Conservation (phyloP, 2,329 filamentous ascomycete genomes). For the Cucurbitaria berberidis region DNA sequence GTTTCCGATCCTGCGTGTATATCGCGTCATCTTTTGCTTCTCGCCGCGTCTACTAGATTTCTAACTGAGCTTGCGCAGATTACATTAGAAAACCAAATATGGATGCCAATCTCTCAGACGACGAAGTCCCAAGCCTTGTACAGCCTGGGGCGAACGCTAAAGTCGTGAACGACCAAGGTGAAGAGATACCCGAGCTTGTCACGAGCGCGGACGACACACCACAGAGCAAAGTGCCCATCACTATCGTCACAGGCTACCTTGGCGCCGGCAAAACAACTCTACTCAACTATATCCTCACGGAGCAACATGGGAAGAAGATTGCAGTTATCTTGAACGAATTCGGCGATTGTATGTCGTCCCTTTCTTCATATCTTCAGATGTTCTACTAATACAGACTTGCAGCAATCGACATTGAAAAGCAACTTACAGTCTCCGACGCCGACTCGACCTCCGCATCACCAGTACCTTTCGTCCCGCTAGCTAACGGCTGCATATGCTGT, state of each 20-base stretch:
- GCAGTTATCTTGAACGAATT: constrained; percentile 91
- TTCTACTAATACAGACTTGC: constrained; percentile 5
- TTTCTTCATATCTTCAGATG: background rate
- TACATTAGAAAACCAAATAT: constrained; percentile 11
- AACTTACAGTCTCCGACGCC: constrained; percentile 76
- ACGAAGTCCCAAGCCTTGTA: constrained; percentile 59
- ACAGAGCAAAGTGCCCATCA: constrained; percentile 76
- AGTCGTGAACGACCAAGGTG: constrained; percentile 29
- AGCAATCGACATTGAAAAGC: constrained; percentile 96
- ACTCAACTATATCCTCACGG: constrained; percentile 93
- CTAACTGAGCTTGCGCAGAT: background rate
- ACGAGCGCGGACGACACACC: constrained; percentile 54
- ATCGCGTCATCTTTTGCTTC: background rate
- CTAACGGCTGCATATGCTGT: constrained; percentile 97
- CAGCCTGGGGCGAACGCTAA: constrained; percentile 48
- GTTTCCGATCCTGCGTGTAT: background rate
- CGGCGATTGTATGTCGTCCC: constrained; percentile 33
- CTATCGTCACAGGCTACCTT: constrained; percentile 88
- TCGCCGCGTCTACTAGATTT: background rate
- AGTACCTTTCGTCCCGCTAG: constrained; percentile 80
- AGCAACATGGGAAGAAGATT: constrained; percentile 96
- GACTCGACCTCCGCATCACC: constrained; percentile 38
- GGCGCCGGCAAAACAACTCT: constrained; percentile 95
- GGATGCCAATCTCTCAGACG: constrained; percentile 34
- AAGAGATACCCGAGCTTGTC: constrained; percentile 32